phyloP scores from a whole-genome alignment of 2,329 filamentous ascomycete genomes.

The Aspergillus sp. region DNA sequence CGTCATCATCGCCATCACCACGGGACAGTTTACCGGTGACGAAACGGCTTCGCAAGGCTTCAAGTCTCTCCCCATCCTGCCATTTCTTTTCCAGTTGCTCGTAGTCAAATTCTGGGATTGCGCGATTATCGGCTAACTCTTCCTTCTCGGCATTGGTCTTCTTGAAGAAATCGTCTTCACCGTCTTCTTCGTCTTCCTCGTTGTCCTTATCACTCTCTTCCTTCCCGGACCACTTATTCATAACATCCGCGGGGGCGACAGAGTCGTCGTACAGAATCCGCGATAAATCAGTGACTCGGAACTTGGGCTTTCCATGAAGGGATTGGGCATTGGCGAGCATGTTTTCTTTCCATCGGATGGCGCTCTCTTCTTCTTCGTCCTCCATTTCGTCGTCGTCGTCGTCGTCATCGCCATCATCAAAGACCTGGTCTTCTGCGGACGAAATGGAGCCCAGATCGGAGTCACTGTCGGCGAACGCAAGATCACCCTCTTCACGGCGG shows the following conservation, averaged over 20 bases:
- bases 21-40: constrained; percentile 60
- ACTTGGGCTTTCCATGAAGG: constrained; percentile 64
- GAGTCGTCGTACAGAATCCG: constrained; percentile 82
- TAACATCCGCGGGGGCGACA: constrained; percentile 65
- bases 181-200: constrained; percentile 54
- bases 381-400: constrained; percentile 41
- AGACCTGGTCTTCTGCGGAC: constrained; percentile 49
- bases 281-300: constrained; percentile 73
- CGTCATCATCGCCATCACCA: constrained; percentile 48
- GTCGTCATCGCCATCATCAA: constrained; percentile 45
- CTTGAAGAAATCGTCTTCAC: constrained; percentile 58
- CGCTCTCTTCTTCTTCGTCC: constrained; percentile 65
- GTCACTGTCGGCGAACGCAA: constrained; percentile 93
- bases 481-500: constrained; percentile 57
- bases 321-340: constrained; percentile 67
- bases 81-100: constrained; percentile 76
- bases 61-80: constrained; percentile 70
- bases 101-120: constrained; percentile 73
- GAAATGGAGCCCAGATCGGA: constrained; percentile 91
- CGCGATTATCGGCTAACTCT: constrained; percentile 61
- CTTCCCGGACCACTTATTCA: constrained; percentile 73
- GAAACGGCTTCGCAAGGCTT: constrained; percentile 67
- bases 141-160: constrained; percentile 47
- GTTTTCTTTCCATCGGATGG: constrained; percentile 80
- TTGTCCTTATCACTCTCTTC: constrained; percentile 48